Evolutionary conservation across 306 rosid genomes (phyloP), one percentile per base, ranked within the genome.

Genomic region (Adenanthera pavonina): DNA sequence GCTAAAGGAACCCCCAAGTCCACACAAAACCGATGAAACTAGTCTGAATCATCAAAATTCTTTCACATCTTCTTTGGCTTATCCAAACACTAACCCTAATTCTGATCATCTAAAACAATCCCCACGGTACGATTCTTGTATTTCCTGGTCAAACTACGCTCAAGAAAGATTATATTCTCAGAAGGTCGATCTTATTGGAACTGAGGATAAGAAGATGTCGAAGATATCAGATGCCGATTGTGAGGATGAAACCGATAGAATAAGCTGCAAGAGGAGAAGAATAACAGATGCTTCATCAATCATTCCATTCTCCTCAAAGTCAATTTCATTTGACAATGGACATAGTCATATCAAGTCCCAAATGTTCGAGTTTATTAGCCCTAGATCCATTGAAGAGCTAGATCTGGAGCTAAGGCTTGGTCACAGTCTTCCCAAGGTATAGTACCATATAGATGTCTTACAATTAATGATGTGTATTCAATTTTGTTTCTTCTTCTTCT

Each of bases 21-120:
- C 89, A 19, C 75, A 44, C 67, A 73, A 61, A 33, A 7, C 13
- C 1, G 68, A 61, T 74, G 86, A 83, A 66, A 74, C 65, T 53
- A 38, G 44, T 72, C 62, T 51, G 43, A 15, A 53, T 80, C 78
- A 59, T 60, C 74, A 81, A 48, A 82, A 59, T 56, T 72, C 84
- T 67, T 76, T 83, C 4, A 30, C 91, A 53, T 78, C 92, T 74
- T 76, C 88, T 33, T 34, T 33, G 8, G 41, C 81, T 85, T 80
- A 72, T 78, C 87, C 82, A 81, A 89, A 78, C 80, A 82, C 86
- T 82, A 91, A 84, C 94, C 91, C 91, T 89, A 90, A 60, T 81
- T 80, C 86, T 47, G 80, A 82, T 77, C 82, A 78, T 76, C 54
- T 34, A 25, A 25, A 25, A 25, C 30, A 25, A 25, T 25, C 35